Evolutionary conservation across 495 filamentous ascomycete species (phyloP).

Genomic region (Lasiosphaeria ovina): DNA sequence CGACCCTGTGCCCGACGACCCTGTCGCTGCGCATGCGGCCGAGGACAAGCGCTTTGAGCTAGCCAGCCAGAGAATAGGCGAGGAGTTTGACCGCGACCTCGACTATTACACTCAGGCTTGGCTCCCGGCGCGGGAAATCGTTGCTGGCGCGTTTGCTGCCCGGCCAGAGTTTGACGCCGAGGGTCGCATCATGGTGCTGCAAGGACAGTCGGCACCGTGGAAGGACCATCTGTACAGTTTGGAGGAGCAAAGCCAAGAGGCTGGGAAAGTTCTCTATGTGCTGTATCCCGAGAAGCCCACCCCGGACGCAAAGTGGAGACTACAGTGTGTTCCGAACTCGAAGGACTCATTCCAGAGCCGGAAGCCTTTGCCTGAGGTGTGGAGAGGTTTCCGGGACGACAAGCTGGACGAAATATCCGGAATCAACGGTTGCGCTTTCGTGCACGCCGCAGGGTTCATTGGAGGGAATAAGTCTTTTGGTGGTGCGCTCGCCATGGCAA

Average conservation of each 20-base stretch:
- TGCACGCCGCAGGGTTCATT: slow-evolving; percentile 94
- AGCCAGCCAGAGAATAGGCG: slow-evolving; percentile 79
- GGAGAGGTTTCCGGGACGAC: slow-evolving; percentile 86
- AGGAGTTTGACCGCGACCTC: slow-evolving; percentile 77
- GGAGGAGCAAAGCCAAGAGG: slow-evolving; percentile 58
- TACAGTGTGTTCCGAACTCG: slow-evolving; percentile 79
- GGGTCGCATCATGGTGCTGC: slow-evolving; percentile 78
- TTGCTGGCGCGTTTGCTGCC: slow-evolving; percentile 65
- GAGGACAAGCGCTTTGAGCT: slow-evolving; percentile 78
- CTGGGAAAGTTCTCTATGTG: slow-evolving; percentile 75
- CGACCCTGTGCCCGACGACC: slow-evolving; percentile 44
- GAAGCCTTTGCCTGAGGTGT: slow-evolving; percentile 83
- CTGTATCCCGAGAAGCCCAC: slow-evolving; percentile 79
- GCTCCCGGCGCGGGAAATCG: slow-evolving; percentile 81
- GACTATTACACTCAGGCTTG: slow-evolving; percentile 69
- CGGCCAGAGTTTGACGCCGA: slow-evolving; percentile 64
- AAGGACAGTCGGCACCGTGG: slow-evolving; percentile 78
- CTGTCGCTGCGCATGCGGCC: slow-evolving; percentile 60
- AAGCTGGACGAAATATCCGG: slow-evolving; percentile 73
- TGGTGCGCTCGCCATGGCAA: slow-evolving; percentile 84
- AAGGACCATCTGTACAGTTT: slow-evolving; percentile 92
- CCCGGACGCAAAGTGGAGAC: slow-evolving; percentile 78
- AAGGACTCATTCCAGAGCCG: slow-evolving; percentile 85
- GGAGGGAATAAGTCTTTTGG: slow-evolving; percentile 90
- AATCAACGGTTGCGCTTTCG: slow-evolving; percentile 78